These are phyloP conservation scores for Lepidopterella palustris DNA, from an alignment of 495 filamentous ascomycete genomes.

Conservation along the genomic window DNA sequence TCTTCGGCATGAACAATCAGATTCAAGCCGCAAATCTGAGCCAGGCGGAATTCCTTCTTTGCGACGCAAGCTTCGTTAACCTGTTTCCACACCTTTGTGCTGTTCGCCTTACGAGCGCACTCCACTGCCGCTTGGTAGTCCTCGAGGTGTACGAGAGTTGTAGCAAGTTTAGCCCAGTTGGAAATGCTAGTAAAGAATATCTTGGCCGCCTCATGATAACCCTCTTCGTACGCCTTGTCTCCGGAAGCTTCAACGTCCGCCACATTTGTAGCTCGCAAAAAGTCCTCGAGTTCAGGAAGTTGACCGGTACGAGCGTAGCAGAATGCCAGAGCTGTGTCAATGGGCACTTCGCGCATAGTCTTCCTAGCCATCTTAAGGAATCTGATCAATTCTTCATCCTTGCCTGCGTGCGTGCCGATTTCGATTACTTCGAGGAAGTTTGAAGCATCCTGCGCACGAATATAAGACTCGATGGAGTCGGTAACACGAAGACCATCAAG, in stretches of 20 bases:
- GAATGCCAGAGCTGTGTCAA: slow-evolving; percentile 91
- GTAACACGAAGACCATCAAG: slow-evolving; percentile 89
- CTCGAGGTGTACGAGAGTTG: slow-evolving; percentile 88
- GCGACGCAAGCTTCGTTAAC: slow-evolving; percentile 94
- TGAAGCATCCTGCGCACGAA: slow-evolving; percentile 83
- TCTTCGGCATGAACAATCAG: slow-evolving; percentile 98
- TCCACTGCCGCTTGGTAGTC: slow-evolving; percentile 99
- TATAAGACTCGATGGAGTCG: slow-evolving; percentile 95
- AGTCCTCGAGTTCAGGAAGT: slow-evolving; percentile 91
- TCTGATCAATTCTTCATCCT: slow-evolving; percentile 97
- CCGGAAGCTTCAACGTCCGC: slow-evolving; percentile 92
- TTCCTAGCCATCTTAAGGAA: slow-evolving; percentile 96
- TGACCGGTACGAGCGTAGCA: slow-evolving; percentile 87
- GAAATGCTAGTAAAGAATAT: slow-evolving; percentile 98
- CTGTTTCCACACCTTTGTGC: slow-evolving; percentile 99
- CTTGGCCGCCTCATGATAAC: slow-evolving; percentile 92
- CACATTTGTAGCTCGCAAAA: slow-evolving; percentile 88
- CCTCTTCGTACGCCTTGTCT: slow-evolving; percentile 95
- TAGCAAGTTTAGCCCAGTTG: slow-evolving; percentile 99
- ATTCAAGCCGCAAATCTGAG: slow-evolving; percentile 98
- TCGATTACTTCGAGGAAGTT: slow-evolving; percentile 97
- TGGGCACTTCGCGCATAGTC: slow-evolving; percentile 86
- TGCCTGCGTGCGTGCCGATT: slow-evolving; percentile 89
- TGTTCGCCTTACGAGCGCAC: slow-evolving; percentile 98
- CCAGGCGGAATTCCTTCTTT: slow-evolving; percentile 99